Evolutionary conservation across 805 yeast genomes (phyloP), one percentile per base, ranked within the genome.

Genomic region (Wickerhamiella azymoides): DNA sequence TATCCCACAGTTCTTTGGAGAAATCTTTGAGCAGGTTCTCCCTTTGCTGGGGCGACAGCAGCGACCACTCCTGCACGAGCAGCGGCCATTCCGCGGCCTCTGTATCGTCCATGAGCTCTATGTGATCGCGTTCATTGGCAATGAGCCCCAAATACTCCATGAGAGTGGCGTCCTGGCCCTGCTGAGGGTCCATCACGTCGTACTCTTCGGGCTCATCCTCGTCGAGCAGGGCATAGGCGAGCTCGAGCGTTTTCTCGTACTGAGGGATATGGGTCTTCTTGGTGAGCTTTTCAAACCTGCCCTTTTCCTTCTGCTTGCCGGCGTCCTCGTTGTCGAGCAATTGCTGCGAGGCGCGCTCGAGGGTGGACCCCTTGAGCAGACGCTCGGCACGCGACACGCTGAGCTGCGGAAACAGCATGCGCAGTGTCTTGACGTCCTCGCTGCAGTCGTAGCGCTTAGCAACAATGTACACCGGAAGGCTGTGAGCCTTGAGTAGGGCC

Each of bases 191-290:
- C 33, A 30, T 30, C 16, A 30, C 33, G n/a, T 35, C 37, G 11
- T 35, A 17, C 8, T 40, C 43, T 27, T 40, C 43, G 18, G 43
- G 43, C 37, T 40, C 43, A 19, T 41, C 44, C n/a, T 42, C 45
- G 18, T 35, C 45, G 9, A 42, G 27, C n/a, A 42, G 26, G 13
- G 45, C 35, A 10, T 36, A 24, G 6, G 45, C 45, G 11, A 42
- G 27, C 21, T 27, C 17, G 4, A 42, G 36, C 10, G 39, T 42
- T 27, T 36, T 35, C n/a, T 35, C 36, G 16, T 28, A 28, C 19
- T 42, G 39, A 2, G 40, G 40, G 5, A 24, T 18, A 10, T 24
- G 25, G 16, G 21, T 11, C 3, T 30, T 11, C 3, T 28, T 30
- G 6, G 7, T n/a, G 5, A 41, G 9, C 10, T 36, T 38, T 28